A percentile compares a stretch with the other conserved stretches of the same genome.
phyloP scores from a whole-genome alignment of 2,329 filamentous ascomycete species.

The Nemania abortiva region DNA sequence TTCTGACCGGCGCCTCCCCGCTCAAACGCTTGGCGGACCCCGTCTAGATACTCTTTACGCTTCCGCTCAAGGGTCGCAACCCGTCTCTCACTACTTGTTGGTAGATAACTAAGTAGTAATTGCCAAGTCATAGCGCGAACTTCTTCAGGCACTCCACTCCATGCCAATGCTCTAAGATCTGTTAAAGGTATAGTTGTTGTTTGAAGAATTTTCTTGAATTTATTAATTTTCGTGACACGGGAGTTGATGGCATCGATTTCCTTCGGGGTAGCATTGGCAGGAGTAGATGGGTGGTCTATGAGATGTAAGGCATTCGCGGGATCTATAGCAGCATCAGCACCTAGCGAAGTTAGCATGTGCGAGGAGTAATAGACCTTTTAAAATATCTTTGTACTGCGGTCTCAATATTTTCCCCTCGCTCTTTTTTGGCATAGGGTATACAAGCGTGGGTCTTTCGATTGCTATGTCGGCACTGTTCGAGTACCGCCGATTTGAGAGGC shows the following conservation, averaged over 20 bases:
- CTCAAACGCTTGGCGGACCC: constrained; percentile 80
- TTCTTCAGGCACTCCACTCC: constrained; percentile 95
- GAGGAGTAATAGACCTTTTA: constrained; percentile 67
- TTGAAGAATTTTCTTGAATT: constrained; percentile 96
- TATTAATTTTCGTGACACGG: constrained; percentile 93
- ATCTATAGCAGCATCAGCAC: constrained; percentile 56
- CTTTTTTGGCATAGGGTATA: constrained; percentile 89
- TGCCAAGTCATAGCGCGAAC: constrained; percentile 99
- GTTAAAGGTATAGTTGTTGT: constrained; percentile 87
- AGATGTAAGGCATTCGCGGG: constrained; percentile 95
- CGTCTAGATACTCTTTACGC: constrained; percentile 95
- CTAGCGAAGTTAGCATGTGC: not conserved
- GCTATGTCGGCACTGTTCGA: constrained; percentile 95
- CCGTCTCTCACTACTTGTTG: constrained; percentile 93
- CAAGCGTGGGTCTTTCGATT: constrained; percentile 83
- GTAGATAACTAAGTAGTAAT: constrained; percentile 91
- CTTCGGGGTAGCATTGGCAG: constrained; percentile 80
- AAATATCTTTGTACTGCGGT: constrained; percentile 97
- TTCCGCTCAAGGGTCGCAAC: constrained; percentile 93
- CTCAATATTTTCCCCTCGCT: constrained; percentile 94
- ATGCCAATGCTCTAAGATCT: constrained; percentile 86
- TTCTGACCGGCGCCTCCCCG: constrained; percentile 65
- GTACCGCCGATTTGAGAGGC: constrained; percentile 66
- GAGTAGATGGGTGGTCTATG: constrained; percentile 85
- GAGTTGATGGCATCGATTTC: constrained; percentile 88